phyloP scores from a whole-genome alignment of 1,284 basidiomycete genomes.

The Malassezia obtusa region DNA sequence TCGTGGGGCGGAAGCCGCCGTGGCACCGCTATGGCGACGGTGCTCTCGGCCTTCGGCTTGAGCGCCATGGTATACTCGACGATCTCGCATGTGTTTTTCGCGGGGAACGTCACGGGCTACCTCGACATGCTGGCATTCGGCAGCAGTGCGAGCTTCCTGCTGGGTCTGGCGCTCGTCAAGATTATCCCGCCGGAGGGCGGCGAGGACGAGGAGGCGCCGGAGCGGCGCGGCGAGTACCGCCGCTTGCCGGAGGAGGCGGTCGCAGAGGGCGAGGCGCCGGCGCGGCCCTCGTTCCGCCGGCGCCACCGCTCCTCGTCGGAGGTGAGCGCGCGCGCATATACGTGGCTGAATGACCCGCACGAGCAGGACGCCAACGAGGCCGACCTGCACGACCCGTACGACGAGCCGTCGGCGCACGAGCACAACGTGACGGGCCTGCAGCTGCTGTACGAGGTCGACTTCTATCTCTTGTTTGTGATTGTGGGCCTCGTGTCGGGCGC shows the following conservation, averaged over 20 bases:
- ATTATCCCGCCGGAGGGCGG: conserved; percentile 53
- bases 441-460: conserved; percentile 56
- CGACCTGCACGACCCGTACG: not conserved
- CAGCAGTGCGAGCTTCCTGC: conserved; percentile 60
- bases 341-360: conserved; percentile 13
- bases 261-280: not conserved
- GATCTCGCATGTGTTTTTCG: conserved; percentile 59
- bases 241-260: not conserved
- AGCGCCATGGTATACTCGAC: conserved; percentile 70
- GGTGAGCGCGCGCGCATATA: conserved; percentile 25
- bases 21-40: conserved; percentile 62
- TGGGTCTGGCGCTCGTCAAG: conserved; percentile 59
- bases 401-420: conserved; percentile 1
- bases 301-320: conserved; percentile 29
- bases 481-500: conserved; percentile 72
- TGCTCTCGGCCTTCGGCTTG: conserved; percentile 71
- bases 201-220: not conserved
- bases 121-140: conserved; percentile 63
- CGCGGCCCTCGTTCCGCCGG: not conserved
- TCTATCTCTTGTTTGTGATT: conserved; percentile 64
- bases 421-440: conserved; percentile 53
- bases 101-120: conserved; percentile 63
- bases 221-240: not conserved
- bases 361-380: not conserved
- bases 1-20: conserved; percentile 48